These are phyloP conservation scores for Achaetomium macrosporum DNA, from an alignment of 2,329 filamentous ascomycete genomes.

Conservation along the genomic window DNA sequence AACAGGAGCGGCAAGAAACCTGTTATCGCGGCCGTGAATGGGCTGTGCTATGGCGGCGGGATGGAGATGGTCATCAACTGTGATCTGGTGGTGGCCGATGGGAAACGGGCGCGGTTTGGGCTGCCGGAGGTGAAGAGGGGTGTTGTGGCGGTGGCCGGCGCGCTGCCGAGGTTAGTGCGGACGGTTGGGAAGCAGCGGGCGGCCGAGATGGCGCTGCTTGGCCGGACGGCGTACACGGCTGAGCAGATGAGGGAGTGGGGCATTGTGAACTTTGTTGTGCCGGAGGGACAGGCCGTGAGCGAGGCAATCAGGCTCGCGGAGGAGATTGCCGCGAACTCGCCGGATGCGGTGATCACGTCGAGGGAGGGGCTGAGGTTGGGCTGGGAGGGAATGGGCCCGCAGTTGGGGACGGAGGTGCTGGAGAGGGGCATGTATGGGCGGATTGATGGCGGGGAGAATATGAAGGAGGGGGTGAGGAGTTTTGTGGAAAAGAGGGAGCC, in stretches of 20 bases:
- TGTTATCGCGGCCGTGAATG: conserved; percentile 70
- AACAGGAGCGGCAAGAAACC: conserved; percentile 67
- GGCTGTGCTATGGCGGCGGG: conserved; percentile 67
- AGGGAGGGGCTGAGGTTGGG: conserved; percentile 65
- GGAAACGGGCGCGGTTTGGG: conserved; percentile 53
- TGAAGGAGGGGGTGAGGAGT: conserved; percentile 66
- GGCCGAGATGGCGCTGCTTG: conserved; percentile 64
- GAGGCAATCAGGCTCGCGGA: conserved; percentile 58
- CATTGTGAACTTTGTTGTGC: conserved; percentile 61
- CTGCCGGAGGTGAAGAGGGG: conserved; percentile 68
- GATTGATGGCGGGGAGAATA: conserved; percentile 64
- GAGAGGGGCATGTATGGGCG: conserved; percentile 52
- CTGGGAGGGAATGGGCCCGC: conserved; percentile 64
- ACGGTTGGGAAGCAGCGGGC: conserved; percentile 64
- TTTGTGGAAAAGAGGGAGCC: conserved; percentile 74
- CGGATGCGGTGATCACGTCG: conserved; percentile 68
- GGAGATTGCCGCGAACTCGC: conserved; percentile 60
- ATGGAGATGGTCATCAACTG: conserved; percentile 71
- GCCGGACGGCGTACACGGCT: conserved; percentile 50
- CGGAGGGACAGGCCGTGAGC: conserved; percentile 41
- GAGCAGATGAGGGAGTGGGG: conserved; percentile 59
- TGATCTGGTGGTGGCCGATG: conserved; percentile 61
- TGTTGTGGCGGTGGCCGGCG: conserved; percentile 65
- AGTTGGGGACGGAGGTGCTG: conserved; percentile 55
- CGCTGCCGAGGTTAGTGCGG: conserved; percentile 59